Percentiles rank a stretch among this genome's conserved stretches.
Evolutionary conservation across 768 basidiomycete species (phyloP).

Genomic region (Coprinopsis marcescibilis): DNA sequence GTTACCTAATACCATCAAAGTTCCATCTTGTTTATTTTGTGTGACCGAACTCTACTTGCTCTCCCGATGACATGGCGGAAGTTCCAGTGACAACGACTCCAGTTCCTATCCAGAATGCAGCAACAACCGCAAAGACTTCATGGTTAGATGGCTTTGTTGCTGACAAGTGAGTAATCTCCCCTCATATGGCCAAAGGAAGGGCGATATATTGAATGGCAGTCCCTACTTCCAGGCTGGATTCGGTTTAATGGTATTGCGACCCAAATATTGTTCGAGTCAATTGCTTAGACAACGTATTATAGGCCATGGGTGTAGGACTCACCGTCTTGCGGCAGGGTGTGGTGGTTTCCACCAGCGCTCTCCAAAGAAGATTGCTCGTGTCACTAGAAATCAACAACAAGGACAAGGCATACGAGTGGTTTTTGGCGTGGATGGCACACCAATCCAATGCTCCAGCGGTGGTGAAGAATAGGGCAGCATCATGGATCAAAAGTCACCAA

Average conservation of each 20-base stretch:
- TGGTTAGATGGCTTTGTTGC: constrained; percentile 38
- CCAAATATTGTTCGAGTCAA: too few relatives aligned
- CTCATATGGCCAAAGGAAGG: background rate
- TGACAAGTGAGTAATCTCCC: constrained; percentile 56
- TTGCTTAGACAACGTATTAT: too few relatives aligned
- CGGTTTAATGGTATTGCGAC: constrained; percentile 78
- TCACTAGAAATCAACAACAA: constrained; percentile 95
- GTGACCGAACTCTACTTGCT: background rate
- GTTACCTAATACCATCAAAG: constrained; percentile 6
- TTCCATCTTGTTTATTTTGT: background rate
- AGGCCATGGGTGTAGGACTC: constrained; percentile 90
- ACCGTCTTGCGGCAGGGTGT: constrained; percentile 68
- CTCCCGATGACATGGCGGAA: background rate
- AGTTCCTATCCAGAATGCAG: constrained; percentile 12
- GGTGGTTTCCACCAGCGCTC: constrained; percentile 62
- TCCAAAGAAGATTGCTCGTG: constrained; percentile 88
- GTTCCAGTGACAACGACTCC: constrained; percentile 10
- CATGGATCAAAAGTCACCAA: constrained; percentile 79
- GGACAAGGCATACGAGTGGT: constrained; percentile 94
- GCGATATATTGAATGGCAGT: constrained; percentile 46
- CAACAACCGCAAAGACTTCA: constrained; percentile 19
- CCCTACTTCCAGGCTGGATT: constrained; percentile 98
- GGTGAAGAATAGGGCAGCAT: constrained; percentile 19
- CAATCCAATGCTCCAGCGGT: constrained; percentile 34
- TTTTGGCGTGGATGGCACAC: constrained; percentile 91